Percentiles rank a stretch among this genome's conserved stretches.
phyloP scores from a whole-genome alignment of 768 basidiomycete genomes.

The Pseudohyphozyma bogoriensis region DNA sequence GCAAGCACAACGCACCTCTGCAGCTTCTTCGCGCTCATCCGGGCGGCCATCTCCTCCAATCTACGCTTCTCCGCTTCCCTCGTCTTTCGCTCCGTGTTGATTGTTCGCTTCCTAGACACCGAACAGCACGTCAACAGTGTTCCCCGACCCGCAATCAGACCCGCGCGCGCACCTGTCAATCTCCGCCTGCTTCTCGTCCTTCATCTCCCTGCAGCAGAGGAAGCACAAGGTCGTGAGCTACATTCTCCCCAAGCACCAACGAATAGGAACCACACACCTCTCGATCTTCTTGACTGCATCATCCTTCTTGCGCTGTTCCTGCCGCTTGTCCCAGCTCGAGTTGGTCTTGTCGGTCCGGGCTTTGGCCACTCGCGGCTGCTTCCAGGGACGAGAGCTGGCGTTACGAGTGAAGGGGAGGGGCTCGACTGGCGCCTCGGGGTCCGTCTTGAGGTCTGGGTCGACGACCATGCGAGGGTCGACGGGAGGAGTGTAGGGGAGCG shows the following conservation, averaged over 20 bases:
- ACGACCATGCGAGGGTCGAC: conserved; percentile 1
- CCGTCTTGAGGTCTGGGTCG: not conserved
- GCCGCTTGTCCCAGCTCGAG: conserved; percentile 18
- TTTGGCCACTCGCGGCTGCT: conserved; percentile 12
- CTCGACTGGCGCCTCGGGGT: not conserved
- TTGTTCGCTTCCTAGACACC: conserved; percentile 14
- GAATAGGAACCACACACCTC: conserved; percentile 5
- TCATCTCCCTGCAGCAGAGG: conserved; percentile 20
- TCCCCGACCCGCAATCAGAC: too few species aligned
- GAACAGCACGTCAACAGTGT: too few species aligned
- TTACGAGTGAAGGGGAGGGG: not conserved
- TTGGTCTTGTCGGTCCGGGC: conserved; percentile 1
- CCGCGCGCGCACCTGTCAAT: too few species aligned
- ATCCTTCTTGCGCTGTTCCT: conserved; percentile 21
- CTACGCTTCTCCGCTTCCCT: conserved; percentile 29
- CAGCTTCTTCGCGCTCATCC: conserved; percentile 33
- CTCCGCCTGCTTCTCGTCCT: conserved; percentile 27
- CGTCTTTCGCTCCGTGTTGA: conserved; percentile 18
- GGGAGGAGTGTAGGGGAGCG: conserved; percentile 19
- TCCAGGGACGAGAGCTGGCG: conserved; percentile 2
- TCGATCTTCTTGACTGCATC: conserved; percentile 30
- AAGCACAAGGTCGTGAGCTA: not conserved
- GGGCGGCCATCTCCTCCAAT: conserved; percentile 17
- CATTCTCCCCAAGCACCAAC: not conserved
- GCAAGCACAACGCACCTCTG: too few species aligned